Evolutionary conservation across 169 alveolate species (phyloP).

Genomic region (Plasmodium cynomolgi): DNA sequence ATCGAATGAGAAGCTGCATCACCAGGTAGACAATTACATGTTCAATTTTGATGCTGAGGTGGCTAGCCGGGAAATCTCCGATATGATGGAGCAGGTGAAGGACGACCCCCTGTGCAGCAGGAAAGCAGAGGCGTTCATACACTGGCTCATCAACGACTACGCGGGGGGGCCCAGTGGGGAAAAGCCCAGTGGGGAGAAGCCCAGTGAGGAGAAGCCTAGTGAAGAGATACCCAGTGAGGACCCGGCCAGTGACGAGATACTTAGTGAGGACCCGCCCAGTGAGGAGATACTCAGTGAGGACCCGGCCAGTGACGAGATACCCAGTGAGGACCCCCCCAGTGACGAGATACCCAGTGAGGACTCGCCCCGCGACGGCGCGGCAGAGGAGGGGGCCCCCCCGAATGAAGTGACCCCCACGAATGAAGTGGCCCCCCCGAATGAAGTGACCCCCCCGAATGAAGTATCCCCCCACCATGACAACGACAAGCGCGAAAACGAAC

Average conservation of each 20-base stretch:
- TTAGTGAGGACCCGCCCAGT: not conserved
- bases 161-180: not conserved
- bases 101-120: constrained; percentile 19
- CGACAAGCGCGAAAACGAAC: not conserved
- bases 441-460: not conserved
- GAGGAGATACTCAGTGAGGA: not conserved
- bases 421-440: not conserved
- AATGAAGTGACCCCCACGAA: no score
- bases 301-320: no score
- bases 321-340: not conserved
- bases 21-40: constrained; percentile 36
- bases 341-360: not conserved
- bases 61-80: not conserved
- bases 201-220: not conserved
- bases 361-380: not conserved
- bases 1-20: constrained; percentile 1
- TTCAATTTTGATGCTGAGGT: constrained; percentile 14
- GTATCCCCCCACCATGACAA: not conserved
- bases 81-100: constrained; percentile 17
- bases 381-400: not conserved
- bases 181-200: not conserved
- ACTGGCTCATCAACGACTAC: constrained; percentile 60
- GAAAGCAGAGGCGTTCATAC: constrained; percentile 64
- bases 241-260: not conserved
- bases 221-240: not conserved